Conservation (phyloP, 2,329 filamentous ascomycete genomes). For the Bertia moriformis region DNA sequence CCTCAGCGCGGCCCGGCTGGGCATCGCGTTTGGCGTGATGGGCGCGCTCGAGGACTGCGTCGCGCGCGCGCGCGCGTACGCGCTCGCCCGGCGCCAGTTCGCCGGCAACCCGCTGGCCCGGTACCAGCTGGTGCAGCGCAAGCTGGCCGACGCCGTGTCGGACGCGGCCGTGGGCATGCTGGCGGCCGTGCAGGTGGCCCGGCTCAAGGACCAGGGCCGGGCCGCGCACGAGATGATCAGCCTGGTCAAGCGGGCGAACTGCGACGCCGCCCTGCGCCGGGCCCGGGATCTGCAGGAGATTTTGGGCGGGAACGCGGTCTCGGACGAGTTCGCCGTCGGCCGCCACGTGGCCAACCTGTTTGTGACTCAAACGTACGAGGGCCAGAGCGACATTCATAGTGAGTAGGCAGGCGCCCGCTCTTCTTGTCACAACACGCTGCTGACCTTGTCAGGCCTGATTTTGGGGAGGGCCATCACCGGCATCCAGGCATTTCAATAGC, state of each 20-base stretch:
- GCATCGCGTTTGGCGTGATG: constrained; percentile 86
- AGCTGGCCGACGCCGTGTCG: constrained; percentile 80
- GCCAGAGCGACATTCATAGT: constrained; percentile 96
- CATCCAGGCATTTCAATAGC: constrained; percentile 67
- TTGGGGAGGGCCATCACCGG: constrained; percentile 55
- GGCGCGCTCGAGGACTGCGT: constrained; percentile 90
- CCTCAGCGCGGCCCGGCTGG: constrained; percentile 82
- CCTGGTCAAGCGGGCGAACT: constrained; percentile 96
- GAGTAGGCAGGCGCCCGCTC: constrained; percentile 11
- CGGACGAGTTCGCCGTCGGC: constrained; percentile 90
- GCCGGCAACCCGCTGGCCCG: constrained; percentile 87
- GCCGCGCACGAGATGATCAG: constrained; percentile 88
- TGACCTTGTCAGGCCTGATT: constrained; percentile 42
- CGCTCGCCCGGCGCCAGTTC: constrained; percentile 91
- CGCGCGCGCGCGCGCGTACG: constrained; percentile 64
- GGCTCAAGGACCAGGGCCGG: constrained; percentile 80
- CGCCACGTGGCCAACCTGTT: constrained; percentile 92
- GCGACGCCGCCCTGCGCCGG: constrained; percentile 72
- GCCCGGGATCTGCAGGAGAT: constrained; percentile 78
- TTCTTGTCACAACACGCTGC: constrained; percentile 11
- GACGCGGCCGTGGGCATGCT: constrained; percentile 86
- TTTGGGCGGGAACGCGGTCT: constrained; percentile 95
- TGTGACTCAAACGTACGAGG: constrained; percentile 95
- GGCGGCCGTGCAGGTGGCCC: constrained; percentile 76
- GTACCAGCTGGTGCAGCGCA: constrained; percentile 97